Base-by-base conservation (phyloP, 257 asterid species). In the Haberlea rhodopensis region DNA sequence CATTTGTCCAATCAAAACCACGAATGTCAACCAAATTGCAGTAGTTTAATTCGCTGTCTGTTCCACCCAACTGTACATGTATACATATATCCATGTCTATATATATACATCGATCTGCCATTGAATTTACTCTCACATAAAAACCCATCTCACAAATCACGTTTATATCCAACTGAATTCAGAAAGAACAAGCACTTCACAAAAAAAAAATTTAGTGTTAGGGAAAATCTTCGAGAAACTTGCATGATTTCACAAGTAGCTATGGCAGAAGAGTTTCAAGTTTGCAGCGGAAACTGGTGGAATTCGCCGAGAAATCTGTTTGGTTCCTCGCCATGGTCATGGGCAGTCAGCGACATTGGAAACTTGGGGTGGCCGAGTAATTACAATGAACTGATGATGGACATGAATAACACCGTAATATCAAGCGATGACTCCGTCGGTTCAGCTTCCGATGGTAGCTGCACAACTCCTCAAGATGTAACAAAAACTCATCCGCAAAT, bases 211-310 rank as follows among this genome's bases (percentile, higher is more conserved):
- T n/a, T n/a, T n/a, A n/a, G n/a, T n/a, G n/a, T n/a, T n/a, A n/a
- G n/a, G n/a, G 31, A 40, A 34, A 15, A 16, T 45, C 10, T 57
- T 48, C 22, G 15, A 8, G 53, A 29, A 21, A 29, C 51, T 10
- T 13, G 8, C 9, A 59, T 9, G 13, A 43, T 11, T 46, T 15
- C 69, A 46, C 40, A 62, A 51, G 31, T 55, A 25, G 21, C 29
- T 67, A 90, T 90, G 97, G 86, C 75, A n/a, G 89, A 89, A 73
- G 95, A 90, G 32, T 82, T 73, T 63, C 81, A 82, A 66, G 90
- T 84, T 56, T 87, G 92, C 66, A 86, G 94, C 64, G 91, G 89
- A 43, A 79, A 68, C 45, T 87, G 85, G 88, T 87, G 95, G 90
- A 87, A 71, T 65, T 55, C 96, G 13, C 68, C 88, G 3, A 78